These are phyloP conservation scores for Penicillium macrosclerotiorum DNA, from an alignment of 495 filamentous ascomycete species.

Conservation along the genomic window DNA sequence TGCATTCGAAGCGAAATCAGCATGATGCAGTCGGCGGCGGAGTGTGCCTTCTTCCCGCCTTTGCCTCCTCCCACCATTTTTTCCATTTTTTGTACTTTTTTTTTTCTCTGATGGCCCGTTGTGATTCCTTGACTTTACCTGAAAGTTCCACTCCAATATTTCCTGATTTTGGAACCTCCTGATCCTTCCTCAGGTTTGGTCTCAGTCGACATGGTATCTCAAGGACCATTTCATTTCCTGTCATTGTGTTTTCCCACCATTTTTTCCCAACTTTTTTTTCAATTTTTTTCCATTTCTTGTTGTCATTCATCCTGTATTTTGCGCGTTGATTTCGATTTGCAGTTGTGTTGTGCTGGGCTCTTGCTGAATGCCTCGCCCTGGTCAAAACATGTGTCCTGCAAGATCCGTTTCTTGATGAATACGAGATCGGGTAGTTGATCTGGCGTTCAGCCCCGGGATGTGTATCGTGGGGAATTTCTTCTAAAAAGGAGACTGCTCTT, in stretches of 20 bases:
- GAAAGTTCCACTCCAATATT: constrained; percentile 3
- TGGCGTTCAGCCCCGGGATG: too few relatives aligned
- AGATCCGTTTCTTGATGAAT: background rate
- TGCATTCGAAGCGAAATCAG: constrained; percentile 17
- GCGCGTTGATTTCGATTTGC: constrained; percentile 11
- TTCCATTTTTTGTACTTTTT: constrained; percentile 1
- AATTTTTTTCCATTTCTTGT: background rate
- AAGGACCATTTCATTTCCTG: constrained; percentile 16
- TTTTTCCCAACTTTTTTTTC: constrained; percentile 13
- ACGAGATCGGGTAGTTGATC: too few relatives aligned
- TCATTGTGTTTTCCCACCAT: constrained; percentile 29
- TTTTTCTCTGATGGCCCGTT: constrained; percentile 10
- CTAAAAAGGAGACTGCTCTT: too few relatives aligned
- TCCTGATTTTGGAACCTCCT: constrained; percentile 2
- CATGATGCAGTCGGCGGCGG: constrained; percentile 13
- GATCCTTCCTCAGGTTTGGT: constrained; percentile 5
- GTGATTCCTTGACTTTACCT: background rate
- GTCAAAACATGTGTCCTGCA: background rate
- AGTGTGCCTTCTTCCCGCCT: constrained; percentile 6
- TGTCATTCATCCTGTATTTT: constrained; percentile 10
- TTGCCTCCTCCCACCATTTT: constrained; percentile 11
- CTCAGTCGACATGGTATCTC: constrained; percentile 1
- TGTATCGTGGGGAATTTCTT: too few relatives aligned
- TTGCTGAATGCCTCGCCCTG: background rate
- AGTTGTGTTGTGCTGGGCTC: constrained; percentile 12